These are phyloP conservation scores for Tolypocladium ovalisporum DNA, from an alignment of 2,329 filamentous ascomycete species.

Conservation along the genomic window DNA sequence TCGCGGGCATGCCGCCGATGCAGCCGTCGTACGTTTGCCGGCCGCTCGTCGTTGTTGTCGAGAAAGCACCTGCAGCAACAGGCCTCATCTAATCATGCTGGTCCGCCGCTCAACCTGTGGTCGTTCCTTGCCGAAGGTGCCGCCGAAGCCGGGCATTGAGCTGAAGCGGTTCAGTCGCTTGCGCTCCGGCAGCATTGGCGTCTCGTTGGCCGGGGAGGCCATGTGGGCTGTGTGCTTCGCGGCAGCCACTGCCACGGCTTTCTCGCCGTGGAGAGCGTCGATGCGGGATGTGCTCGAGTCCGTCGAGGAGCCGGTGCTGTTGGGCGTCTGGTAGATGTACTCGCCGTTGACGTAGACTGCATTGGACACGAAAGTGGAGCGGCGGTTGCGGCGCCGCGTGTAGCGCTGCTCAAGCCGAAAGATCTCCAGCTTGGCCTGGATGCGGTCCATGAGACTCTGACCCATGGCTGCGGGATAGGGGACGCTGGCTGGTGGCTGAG, in stretches of 20 bases:
- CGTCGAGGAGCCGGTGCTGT: conserved; percentile 44
- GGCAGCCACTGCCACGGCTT: conserved; percentile 14
- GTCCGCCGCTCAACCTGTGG: conserved; percentile 28
- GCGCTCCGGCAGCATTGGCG: conserved; percentile 21
- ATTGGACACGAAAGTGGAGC: conserved; percentile 79
- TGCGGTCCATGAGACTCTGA: conserved; percentile 44
- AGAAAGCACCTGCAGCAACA: background rate
- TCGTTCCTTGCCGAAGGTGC: conserved; percentile 23
- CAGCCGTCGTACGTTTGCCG: background rate
- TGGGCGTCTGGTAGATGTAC: conserved; percentile 69
- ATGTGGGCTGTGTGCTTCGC: conserved; percentile 9
- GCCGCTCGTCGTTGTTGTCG: background rate
- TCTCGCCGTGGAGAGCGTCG: conserved; percentile 26
- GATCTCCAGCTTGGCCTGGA: conserved; percentile 68
- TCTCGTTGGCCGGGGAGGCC: conserved; percentile 13
- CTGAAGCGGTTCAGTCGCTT: conserved; percentile 45
- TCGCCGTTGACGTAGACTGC: conserved; percentile 92
- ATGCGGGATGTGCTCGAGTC: conserved; percentile 26
- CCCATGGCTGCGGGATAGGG: conserved; percentile 26
- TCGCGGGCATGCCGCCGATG: background rate
- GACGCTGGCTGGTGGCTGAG: background rate
- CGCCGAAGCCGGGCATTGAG: conserved; percentile 43
- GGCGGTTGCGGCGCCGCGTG: conserved; percentile 74
- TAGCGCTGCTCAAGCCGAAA: conserved; percentile 94
- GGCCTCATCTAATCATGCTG: conserved; percentile 24